phyloP scores from a whole-genome alignment of 352 stramenopile species.

The Pythium volutum region DNA sequence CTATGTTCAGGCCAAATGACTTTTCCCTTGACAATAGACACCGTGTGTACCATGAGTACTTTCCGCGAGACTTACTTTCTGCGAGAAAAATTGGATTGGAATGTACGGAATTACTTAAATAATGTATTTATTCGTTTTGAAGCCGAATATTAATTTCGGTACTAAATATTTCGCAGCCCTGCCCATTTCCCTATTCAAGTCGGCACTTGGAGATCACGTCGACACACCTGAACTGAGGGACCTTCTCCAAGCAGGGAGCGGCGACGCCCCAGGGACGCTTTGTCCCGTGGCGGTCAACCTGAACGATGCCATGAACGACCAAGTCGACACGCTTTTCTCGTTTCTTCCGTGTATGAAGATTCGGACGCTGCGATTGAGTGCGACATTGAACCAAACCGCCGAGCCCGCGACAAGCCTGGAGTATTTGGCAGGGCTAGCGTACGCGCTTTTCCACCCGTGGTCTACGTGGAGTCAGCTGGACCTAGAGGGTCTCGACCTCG shows the following conservation, averaged over 20 bases:
- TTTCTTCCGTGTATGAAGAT: neutral
- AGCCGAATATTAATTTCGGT: too few species aligned
- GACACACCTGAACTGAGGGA: neutral
- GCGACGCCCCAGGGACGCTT: neutral
- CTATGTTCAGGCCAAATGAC: too few species aligned
- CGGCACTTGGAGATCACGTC: neutral
- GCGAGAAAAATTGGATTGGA: too few species aligned
- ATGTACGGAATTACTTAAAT: too few species aligned
- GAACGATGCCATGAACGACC: neutral
- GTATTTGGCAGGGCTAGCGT: neutral
- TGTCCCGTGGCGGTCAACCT: neutral
- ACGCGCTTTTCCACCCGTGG: neutral
- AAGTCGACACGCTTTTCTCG: neutral
- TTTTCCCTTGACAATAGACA: too few species aligned
- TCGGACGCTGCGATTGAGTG: neutral
- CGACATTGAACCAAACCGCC: too few species aligned
- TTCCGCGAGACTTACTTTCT: too few species aligned
- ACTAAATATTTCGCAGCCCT: too few species aligned
- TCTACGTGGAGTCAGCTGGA: neutral
- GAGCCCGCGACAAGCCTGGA: too few species aligned
- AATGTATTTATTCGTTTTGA: too few species aligned
- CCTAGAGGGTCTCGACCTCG: neutral
- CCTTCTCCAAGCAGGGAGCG: neutral
- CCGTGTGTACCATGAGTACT: too few species aligned
- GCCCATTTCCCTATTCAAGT: too few species aligned